Conservation (phyloP, 2,329 filamentous ascomycete genomes). For the Trichoderma semiorbis region DNA sequence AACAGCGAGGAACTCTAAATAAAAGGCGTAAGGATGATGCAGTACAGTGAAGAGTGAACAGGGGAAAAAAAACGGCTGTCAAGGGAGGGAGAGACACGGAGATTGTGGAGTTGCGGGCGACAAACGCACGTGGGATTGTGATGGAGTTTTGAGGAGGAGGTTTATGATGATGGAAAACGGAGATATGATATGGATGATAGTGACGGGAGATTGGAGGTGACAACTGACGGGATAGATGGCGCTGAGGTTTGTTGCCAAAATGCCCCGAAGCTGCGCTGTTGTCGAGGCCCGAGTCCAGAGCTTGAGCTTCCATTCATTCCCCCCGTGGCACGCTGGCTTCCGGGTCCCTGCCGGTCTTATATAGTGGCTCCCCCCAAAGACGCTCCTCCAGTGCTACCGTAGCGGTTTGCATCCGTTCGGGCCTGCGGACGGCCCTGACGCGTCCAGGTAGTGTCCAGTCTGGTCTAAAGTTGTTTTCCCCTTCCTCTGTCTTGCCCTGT, state of each 20-base stretch:
- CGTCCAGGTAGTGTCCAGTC: background rate
- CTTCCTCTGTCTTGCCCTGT: background rate
- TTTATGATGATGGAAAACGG: too few species aligned
- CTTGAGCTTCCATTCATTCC: background rate
- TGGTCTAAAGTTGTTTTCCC: background rate
- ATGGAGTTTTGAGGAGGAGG: too few species aligned
- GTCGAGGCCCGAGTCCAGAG: background rate
- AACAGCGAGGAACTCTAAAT: background rate
- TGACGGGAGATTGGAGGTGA: too few species aligned
- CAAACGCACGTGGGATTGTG: background rate
- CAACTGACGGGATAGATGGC: too few species aligned
- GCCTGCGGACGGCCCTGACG: background rate
- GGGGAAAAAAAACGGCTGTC: background rate
- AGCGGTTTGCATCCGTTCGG: background rate
- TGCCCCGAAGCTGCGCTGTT: background rate
- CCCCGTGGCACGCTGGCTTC: background rate
- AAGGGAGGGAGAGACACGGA: conserved; percentile 9
- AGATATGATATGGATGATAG: too few species aligned
- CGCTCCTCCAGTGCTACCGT: background rate
- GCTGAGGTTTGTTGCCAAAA: too few species aligned
- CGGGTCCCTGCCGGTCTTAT: background rate
- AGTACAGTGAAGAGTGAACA: background rate
- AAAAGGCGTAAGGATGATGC: background rate
- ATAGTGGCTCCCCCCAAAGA: background rate
- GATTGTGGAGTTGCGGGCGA: background rate